Evolutionary conservation across 225 moss, liverwort and hornwort species (phyloP).

Genomic region (Anthoceros angustus): DNA sequence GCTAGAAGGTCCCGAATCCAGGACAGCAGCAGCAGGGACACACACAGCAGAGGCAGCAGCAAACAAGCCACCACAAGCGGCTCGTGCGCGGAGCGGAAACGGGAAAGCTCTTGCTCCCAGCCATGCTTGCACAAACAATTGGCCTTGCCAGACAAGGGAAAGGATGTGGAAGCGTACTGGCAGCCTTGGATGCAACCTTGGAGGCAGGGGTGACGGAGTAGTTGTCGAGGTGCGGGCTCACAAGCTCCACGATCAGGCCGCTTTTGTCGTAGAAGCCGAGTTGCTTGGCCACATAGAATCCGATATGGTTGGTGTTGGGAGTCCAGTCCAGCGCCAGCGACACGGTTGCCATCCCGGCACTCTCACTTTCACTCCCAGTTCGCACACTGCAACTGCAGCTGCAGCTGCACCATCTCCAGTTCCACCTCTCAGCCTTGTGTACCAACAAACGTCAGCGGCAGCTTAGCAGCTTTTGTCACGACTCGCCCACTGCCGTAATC

Average conservation of each 20-base stretch:
- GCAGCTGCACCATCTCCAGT: no score
- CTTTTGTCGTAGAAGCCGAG: conserved; percentile 28
- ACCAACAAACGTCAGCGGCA: no score
- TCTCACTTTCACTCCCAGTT: no score
- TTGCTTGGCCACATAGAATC: conserved; percentile 52
- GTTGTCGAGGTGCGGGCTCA: conserved; percentile 58
- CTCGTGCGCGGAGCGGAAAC: not conserved
- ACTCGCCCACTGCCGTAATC: no score
- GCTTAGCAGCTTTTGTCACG: no score
- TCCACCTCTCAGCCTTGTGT: no score
- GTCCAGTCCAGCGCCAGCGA: conserved; percentile 72
- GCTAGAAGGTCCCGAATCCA: not conserved
- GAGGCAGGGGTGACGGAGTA: conserved; percentile 52
- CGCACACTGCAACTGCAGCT: no score
- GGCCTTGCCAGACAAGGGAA: not conserved
- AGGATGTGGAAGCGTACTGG: conserved; percentile 20
- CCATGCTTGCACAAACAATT: not conserved
- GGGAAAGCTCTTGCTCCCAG: not conserved
- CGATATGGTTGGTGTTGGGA: conserved; percentile 75
- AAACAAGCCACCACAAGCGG: not conserved
- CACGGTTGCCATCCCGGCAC: conserved; percentile 11
- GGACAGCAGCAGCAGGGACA: not conserved
- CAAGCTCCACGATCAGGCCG: conserved; percentile 36
- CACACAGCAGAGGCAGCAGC: not conserved
- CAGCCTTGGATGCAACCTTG: conserved; percentile 35